Evolutionary conservation across 805 yeast species (phyloP).

Genomic region (Wickerhamiella musiphila): DNA sequence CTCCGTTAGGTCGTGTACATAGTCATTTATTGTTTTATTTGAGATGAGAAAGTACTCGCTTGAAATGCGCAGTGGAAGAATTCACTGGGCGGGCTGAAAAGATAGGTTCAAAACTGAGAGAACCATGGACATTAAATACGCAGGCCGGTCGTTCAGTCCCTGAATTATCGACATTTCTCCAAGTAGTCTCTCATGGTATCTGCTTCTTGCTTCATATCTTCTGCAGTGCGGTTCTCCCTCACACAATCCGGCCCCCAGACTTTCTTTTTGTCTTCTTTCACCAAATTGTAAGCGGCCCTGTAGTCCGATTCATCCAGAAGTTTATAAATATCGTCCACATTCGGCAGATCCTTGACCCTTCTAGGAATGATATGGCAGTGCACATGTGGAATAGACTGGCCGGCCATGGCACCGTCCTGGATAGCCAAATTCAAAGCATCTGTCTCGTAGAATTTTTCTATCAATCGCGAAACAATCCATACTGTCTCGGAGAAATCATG

Average conservation of each 20-base stretch:
- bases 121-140: too few relatives aligned
- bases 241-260: slow-evolving; percentile 28
- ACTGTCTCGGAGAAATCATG: slow-evolving; percentile 63
- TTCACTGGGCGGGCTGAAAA: too few relatives aligned
- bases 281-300: slow-evolving; percentile 24
- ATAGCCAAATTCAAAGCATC: slow-evolving; percentile 79
- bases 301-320: slow-evolving; percentile 40
- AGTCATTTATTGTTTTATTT: background rate
- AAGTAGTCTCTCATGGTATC: slow-evolving; percentile 25
- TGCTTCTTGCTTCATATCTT: slow-evolving; percentile 63
- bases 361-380: slow-evolving; percentile 93
- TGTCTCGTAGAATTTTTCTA: slow-evolving; percentile 51
- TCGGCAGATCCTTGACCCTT: slow-evolving; percentile 31
- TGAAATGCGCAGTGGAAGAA: too few relatives aligned
- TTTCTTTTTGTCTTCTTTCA: slow-evolving; percentile 18
- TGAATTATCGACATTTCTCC: too few relatives aligned
- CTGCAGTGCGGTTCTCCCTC: slow-evolving; percentile 38
- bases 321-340: slow-evolving; percentile 64
- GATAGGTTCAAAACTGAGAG: too few relatives aligned
- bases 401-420: slow-evolving; percentile 93
- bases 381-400: slow-evolving; percentile 89
- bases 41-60: too few relatives aligned
- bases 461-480: slow-evolving; percentile 51
- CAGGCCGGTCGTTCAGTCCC: too few relatives aligned
- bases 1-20: slow-evolving; percentile 1